Evolutionary conservation across 75 land plant species (phyloP).

Genomic region (Pseudotsuga menziesii): DNA sequence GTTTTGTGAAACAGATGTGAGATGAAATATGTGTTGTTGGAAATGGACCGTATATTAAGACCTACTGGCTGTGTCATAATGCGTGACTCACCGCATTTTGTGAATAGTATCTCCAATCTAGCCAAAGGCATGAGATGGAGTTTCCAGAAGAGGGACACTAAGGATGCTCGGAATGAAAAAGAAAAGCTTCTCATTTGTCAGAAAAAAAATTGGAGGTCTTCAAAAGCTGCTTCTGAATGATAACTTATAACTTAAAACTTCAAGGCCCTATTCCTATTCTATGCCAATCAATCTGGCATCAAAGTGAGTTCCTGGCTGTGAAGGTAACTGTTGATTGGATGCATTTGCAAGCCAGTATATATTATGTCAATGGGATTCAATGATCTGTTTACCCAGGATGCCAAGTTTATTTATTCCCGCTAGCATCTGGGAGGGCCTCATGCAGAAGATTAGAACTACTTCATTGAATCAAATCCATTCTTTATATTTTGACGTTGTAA

Average conservation of each 20-base stretch:
- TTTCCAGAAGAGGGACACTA: slow-evolving; percentile 38
- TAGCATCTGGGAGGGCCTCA: not conserved
- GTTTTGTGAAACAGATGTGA: slow-evolving; percentile 48
- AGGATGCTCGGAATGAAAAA: slow-evolving; percentile 37
- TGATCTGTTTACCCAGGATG: not conserved
- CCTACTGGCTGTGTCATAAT: slow-evolving; percentile 57
- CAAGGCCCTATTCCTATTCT: not conserved
- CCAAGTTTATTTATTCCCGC: slow-evolving; percentile 5
- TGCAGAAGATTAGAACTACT: not conserved
- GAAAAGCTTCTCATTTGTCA: slow-evolving; percentile 68
- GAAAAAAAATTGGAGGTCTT: slow-evolving; percentile 69
- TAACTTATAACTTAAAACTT: not conserved
- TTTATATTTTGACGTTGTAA: not conserved
- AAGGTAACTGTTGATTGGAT: not conserved
- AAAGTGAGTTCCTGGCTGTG: no score
- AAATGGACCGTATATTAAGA: slow-evolving; percentile 69
- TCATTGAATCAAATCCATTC: slow-evolving; percentile 5
- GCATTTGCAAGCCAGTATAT: slow-evolving; percentile 1
- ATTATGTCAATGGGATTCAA: not conserved
- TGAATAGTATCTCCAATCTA: slow-evolving; percentile 39
- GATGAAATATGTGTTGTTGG: slow-evolving; percentile 50
- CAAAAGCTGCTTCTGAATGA: slow-evolving; percentile 11
- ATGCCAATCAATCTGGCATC: slow-evolving; percentile 5
- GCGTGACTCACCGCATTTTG: slow-evolving; percentile 57
- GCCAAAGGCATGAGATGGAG: slow-evolving; percentile 56